These are phyloP conservation scores for Rutstroemia sp. DNA, from an alignment of 2,329 filamentous ascomycete genomes.

Conservation along the genomic window DNA sequence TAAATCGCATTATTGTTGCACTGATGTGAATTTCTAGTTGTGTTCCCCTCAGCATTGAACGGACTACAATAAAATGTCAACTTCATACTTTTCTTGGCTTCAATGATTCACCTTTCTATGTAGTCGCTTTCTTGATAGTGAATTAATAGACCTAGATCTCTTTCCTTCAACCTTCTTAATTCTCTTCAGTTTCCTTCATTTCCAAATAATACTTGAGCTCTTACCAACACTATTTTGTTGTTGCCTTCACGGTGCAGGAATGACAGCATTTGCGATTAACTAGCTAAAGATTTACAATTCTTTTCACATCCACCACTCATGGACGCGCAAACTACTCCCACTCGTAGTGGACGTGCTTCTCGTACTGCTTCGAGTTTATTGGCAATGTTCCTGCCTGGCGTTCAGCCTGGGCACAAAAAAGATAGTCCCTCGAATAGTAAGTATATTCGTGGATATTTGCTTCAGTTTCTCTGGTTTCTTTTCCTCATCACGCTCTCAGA, in stretches of 20 bases:
- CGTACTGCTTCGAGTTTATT: slow-evolving; percentile 22
- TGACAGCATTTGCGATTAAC: background rate
- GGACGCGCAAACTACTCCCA: background rate
- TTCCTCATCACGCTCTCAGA: no score
- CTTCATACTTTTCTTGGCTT: no score
- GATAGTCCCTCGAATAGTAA: slow-evolving; percentile 6
- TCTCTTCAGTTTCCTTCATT: background rate
- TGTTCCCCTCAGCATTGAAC: no score
- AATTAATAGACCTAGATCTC: no score
- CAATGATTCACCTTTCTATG: no score
- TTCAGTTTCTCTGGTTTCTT: no score
- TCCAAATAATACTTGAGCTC: background rate
- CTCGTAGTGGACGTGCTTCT: slow-evolving; percentile 5
- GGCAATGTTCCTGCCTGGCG: slow-evolving; percentile 22
- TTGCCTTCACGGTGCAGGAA: background rate
- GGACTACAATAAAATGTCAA: no score
- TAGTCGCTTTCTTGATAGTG: no score
- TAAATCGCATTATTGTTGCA: no score
- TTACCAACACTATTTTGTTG: background rate
- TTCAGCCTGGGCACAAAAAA: slow-evolving; percentile 24
- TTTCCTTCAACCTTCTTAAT: background rate
- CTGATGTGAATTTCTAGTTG: no score
- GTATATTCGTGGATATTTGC: background rate
- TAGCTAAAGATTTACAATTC: no score
- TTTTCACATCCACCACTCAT: background rate